Base-by-base conservation (phyloP, 169 alveolate species). In the Plasmodium billcollinsi region DNA sequence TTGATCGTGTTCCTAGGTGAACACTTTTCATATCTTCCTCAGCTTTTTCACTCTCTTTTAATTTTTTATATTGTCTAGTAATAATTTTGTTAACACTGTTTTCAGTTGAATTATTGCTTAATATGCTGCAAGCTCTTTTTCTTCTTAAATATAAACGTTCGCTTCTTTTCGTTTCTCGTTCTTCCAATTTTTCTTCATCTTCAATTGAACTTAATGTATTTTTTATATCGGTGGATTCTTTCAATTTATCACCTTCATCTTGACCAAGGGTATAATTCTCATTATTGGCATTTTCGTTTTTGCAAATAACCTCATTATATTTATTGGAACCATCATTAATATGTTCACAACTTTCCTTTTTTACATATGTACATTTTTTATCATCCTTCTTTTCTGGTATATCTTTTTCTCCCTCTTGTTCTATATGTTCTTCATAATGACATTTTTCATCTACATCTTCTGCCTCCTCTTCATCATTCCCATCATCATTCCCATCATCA, bases 81-180 rank as follows among this genome's bases (percentile, higher is more conserved):
- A 45, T 65, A 24, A 58, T 20, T 21, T 15, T 76, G 24, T 18
- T 49, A 7, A 50, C 12, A 63, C 66, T 43, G 39, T 50, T 49
- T 45, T 76, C 89, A 21, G 63, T 65, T n/a, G 66, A 43, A n/a
- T 76, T 65, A 4, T 33, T 67, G 20, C 65, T 76, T 21, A 63
- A 3, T 15, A 58, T 18, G 65, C 76, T 76, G 45, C 65, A 65
- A 15, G 76, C 47, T 39, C 50, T 65, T 39, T 76, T 76, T 52
- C 76, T 65, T 76, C 89, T 76, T 58, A 76, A 39, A 18, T 65
- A 49, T 75, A 76, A 63, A 18, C 76, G 56, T 61, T 18, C 21
- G 74, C 24, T 74, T 24, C 56, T 61, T 26, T 18, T 8, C 11
- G 33, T 4, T 59, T 24, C 74, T 20, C 12, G 29, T 5, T 59